A percentile compares a stretch with the other conserved stretches of the same genome.
Evolutionary conservation across 1,139 yeast species (phyloP).

Genomic region (Pichia inconspicua): DNA sequence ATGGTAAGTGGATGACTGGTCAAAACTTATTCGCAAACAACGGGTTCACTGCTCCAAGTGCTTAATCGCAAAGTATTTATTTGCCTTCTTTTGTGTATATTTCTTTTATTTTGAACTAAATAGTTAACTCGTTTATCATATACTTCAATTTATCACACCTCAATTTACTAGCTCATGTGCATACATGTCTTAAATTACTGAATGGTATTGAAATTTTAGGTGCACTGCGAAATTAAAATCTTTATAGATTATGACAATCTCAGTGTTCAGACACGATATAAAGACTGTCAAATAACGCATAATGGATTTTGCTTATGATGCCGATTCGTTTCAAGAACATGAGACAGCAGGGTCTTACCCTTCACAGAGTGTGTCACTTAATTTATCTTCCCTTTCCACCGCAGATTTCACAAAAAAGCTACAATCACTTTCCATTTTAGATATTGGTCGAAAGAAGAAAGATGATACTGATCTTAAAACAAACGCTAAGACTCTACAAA

Average conservation of each 20-base stretch:
- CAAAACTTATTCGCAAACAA: constrained; percentile 61
- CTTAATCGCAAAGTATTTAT: neutral
- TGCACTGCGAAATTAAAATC: no score
- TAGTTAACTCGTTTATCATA: no score
- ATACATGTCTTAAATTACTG: no score
- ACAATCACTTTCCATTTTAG: constrained; percentile 9
- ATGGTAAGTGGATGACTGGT: constrained; percentile 65
- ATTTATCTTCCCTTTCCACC: constrained; percentile 8
- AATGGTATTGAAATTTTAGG: no score
- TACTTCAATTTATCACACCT: no score
- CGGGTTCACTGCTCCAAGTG: constrained; percentile 50
- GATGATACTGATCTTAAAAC: neutral
- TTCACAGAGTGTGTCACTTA: constrained; percentile 2
- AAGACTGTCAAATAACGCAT: neutral
- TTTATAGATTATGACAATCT: no score
- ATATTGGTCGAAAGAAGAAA: constrained; percentile 2
- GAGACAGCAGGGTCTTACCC: neutral
- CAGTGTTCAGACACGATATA: no score
- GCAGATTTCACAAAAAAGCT: constrained; percentile 10
- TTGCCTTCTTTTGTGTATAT: neutral
- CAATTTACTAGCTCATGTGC: no score
- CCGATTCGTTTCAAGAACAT: constrained; percentile 4
- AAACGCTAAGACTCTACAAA: constrained; percentile 29
- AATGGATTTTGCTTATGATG: constrained; percentile 13
- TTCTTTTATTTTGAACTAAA: neutral